phyloP scores from a whole-genome alignment of 345 rosid genomes.

The Adansonia digitata region DNA sequence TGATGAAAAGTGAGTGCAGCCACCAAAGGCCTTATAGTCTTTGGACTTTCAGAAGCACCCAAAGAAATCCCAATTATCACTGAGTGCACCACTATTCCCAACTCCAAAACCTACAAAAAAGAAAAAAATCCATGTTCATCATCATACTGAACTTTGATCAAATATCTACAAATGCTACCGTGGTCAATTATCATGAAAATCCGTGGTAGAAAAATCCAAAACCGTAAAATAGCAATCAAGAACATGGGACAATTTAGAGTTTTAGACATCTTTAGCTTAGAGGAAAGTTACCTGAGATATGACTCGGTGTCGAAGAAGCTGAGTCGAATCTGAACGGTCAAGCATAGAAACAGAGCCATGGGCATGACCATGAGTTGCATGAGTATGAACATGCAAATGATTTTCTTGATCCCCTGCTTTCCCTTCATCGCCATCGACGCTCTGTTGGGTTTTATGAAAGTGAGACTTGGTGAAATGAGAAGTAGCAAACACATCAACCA shows the following conservation, averaged over 20 bases:
- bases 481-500: constrained; percentile 47
- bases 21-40: constrained; percentile 42
- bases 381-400: constrained; percentile 18
- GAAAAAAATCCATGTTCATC: too few relatives aligned
- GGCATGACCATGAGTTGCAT: constrained; percentile 38
- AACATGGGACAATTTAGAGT: not conserved
- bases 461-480: constrained; percentile 26
- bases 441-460: not conserved
- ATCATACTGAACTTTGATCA: not conserved
- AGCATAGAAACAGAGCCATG: constrained; percentile 21
- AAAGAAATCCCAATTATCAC: constrained; percentile 58
- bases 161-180: too few relatives aligned
- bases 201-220: too few relatives aligned
- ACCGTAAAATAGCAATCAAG: constrained; percentile 25
- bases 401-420: constrained; percentile 31
- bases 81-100: constrained; percentile 71
- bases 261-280: not conserved
- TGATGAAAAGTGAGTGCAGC: constrained; percentile 77
- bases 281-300: constrained; percentile 29
- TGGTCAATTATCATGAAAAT: too few relatives aligned
- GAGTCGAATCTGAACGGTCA: constrained; percentile 3
- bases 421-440: not conserved
- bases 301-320: constrained; percentile 48
- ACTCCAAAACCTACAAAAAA: constrained; percentile 58
- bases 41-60: constrained; percentile 56